These are phyloP conservation scores for Raffaelea albimanens DNA, from an alignment of 2,329 filamentous ascomycete genomes.

Conservation along the genomic window DNA sequence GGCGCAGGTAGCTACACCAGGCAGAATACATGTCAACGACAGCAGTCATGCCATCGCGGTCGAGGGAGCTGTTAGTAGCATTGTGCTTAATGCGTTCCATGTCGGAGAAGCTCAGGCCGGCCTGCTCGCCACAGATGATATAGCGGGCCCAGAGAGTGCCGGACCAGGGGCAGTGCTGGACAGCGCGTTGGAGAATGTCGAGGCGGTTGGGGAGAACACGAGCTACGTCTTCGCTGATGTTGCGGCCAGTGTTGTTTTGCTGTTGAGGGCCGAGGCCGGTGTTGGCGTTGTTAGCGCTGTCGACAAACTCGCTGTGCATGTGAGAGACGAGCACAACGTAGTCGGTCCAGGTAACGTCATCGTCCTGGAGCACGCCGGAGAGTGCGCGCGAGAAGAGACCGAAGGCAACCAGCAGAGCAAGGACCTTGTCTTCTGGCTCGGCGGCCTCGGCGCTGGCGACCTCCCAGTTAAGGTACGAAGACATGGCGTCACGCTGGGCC, in stretches of 20 bases:
- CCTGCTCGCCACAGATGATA: constrained; percentile 74
- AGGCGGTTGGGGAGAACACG: constrained; percentile 42
- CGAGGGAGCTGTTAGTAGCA: constrained; percentile 78
- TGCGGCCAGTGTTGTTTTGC: constrained; percentile 2
- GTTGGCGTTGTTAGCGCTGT: constrained; percentile 22
- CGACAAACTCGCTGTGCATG: constrained; percentile 25
- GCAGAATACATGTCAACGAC: constrained; percentile 85
- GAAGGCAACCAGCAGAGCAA: constrained; percentile 42
- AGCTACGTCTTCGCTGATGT: constrained; percentile 22
- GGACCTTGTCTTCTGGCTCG: constrained; percentile 35
- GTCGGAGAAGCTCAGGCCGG: constrained; percentile 64
- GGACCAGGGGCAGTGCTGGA: constrained; percentile 87
- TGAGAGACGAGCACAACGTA: constrained; percentile 66
- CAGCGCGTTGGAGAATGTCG: constrained; percentile 65
- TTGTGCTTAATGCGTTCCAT: constrained; percentile 88
- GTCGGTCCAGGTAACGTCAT: constrained; percentile 73
- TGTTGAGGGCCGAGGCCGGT: constrained; percentile 12
- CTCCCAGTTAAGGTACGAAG: constrained; percentile 81
- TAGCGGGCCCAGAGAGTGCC: constrained; percentile 86
- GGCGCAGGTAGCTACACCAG: constrained; percentile 90
- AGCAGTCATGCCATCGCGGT: constrained; percentile 77
- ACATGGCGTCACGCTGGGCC: constrained; percentile 40
- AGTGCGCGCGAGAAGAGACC: constrained; percentile 75
- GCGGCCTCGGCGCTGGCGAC: constrained; percentile 46
- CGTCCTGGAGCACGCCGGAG: constrained; percentile 57